A percentile compares a stretch with the other conserved stretches of the same genome.
These are phyloP conservation scores for Selaginella moellendorffii DNA, from an alignment of 75 land plant genomes.

Conservation along the genomic window DNA sequence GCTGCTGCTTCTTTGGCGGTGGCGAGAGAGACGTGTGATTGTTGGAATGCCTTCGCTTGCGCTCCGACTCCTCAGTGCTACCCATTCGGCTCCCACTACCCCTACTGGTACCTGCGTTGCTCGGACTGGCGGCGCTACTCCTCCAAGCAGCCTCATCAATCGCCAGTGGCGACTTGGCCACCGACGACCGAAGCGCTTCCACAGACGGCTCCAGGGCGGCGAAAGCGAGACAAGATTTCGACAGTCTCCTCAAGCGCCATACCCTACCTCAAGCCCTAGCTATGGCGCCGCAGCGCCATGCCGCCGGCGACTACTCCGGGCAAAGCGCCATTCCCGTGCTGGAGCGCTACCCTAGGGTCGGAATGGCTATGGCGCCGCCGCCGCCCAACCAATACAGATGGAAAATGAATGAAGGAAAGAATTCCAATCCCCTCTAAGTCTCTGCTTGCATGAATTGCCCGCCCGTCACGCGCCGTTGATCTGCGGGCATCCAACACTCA, in stretches of 20 bases:
- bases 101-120: background rate
- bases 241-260: background rate
- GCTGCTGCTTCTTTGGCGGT: constrained; percentile 42
- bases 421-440: background rate
- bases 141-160: no score
- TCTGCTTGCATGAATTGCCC: background rate
- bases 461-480: background rate
- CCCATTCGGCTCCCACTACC: constrained; percentile 35
- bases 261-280: background rate
- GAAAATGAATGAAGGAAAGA: background rate
- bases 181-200: background rate
- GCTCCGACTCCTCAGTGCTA: constrained; percentile 85
- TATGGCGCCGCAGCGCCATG: background rate
- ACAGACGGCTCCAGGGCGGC: no score
- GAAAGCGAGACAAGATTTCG: background rate
- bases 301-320: no score
- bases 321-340: background rate
- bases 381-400: background rate
- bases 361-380: background rate
- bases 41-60: constrained; percentile 69
- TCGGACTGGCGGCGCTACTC: background rate
- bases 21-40: constrained; percentile 46
- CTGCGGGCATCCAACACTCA: no score
- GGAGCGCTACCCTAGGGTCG: background rate
- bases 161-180: background rate